Percentiles rank a stretch among this genome's conserved stretches.
Conservation (phyloP, 2,329 filamentous ascomycete genomes). For the Venturia effusa region DNA sequence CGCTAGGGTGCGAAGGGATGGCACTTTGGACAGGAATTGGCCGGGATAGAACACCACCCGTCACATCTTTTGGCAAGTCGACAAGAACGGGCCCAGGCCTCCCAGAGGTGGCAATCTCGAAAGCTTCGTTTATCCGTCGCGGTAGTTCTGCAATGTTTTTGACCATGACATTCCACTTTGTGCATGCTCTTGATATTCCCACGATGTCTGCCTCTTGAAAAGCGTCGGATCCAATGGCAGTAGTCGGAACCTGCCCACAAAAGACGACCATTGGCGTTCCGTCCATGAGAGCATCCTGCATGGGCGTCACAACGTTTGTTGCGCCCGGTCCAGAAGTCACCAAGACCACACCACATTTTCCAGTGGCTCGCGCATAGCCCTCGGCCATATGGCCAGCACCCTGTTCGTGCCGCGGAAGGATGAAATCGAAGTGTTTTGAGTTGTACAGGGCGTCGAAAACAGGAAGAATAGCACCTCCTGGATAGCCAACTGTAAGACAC, state of each 20-base stretch:
- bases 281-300: constrained; percentile 92
- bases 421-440: constrained; percentile 91
- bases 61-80: constrained; percentile 93
- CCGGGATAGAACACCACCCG: constrained; percentile 68
- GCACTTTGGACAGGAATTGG: constrained; percentile 70
- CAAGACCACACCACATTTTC: constrained; percentile 88
- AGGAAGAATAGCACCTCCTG: constrained; percentile 90
- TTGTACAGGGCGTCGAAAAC: constrained; percentile 99
- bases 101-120: constrained; percentile 92
- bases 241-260: constrained; percentile 81
- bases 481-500: constrained; percentile 49
- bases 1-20: constrained; percentile 71
- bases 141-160: constrained; percentile 91
- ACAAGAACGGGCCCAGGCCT: constrained; percentile 90
- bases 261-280: constrained; percentile 96
- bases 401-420: constrained; percentile 92
- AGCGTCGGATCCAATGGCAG: constrained; percentile 84
- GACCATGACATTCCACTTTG: constrained; percentile 99
- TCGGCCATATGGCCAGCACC: constrained; percentile 98
- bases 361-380: constrained; percentile 87
- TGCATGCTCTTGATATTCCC: constrained; percentile 88
- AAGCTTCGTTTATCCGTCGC: constrained; percentile 90
- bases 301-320: constrained; percentile 91
- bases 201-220: constrained; percentile 96
- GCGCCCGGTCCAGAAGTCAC: constrained; percentile 95